phyloP scores from a whole-genome alignment of 192 early-diverging fungal genomes.

The Rhizophlyctis rosea region DNA sequence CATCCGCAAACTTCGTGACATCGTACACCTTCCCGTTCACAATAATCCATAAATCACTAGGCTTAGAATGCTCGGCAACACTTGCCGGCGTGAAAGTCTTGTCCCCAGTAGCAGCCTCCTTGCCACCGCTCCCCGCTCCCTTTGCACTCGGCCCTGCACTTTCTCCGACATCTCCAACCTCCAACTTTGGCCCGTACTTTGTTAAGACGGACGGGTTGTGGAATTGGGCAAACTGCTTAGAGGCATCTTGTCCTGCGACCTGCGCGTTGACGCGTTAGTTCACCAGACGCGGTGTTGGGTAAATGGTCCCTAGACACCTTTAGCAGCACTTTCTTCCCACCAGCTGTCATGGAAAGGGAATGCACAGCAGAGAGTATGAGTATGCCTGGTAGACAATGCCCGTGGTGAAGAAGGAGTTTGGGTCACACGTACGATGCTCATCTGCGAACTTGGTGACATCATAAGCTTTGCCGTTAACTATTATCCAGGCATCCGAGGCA shows the following conservation, averaged over 20 bases:
- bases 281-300: too few species aligned
- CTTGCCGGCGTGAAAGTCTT: neutral
- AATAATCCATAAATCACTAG: conserved; percentile 72
- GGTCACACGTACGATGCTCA: too few species aligned
- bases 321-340: conserved; percentile 61
- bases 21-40: conserved; percentile 49
- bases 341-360: too few species aligned
- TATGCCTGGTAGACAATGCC: too few species aligned
- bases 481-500: conserved; percentile 72
- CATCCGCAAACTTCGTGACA: conserved; percentile 40
- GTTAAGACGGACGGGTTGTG: conserved; percentile 66
- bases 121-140: neutral
- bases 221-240: conserved; percentile 84
- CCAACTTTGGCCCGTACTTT: conserved; percentile 59
- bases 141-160: conserved; percentile 22
- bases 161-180: conserved; percentile 57
- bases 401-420: too few species aligned
- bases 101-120: neutral
- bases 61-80: conserved; percentile 67
- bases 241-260: conserved; percentile 74
- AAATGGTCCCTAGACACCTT: too few species aligned
- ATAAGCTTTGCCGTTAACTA: conserved; percentile 47
- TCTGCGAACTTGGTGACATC: conserved; percentile 44
- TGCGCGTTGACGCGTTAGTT: too few species aligned
- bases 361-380: too few species aligned